Evolutionary conservation across 2,329 filamentous ascomycete species (phyloP).

Genomic region (Sclerotiophoma versabilis): DNA sequence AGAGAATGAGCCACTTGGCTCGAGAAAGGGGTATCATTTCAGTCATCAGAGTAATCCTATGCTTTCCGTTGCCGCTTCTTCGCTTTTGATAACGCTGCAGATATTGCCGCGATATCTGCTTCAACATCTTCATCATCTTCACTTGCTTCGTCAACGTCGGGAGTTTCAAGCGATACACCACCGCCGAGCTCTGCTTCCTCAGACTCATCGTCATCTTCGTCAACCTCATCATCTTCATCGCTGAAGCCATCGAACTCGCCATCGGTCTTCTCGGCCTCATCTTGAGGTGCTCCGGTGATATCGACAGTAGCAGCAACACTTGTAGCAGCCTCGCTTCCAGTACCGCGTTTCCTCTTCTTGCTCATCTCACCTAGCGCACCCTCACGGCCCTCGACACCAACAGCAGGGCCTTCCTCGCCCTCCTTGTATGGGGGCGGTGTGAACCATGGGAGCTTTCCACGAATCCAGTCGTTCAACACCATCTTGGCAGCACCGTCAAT

Average conservation of each 20-base stretch:
- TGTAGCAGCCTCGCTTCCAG: slow-evolving; percentile 40
- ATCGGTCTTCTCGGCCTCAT: slow-evolving; percentile 29
- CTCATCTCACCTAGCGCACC: slow-evolving; percentile 85
- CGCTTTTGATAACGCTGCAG: slow-evolving; percentile 41
- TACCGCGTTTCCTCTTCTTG: slow-evolving; percentile 72
- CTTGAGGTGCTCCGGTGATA: slow-evolving; percentile 19
- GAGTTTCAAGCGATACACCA: slow-evolving; percentile 17
- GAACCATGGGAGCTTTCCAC: slow-evolving; percentile 97
- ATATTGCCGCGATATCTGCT: slow-evolving; percentile 46
- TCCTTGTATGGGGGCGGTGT: slow-evolving; percentile 72
- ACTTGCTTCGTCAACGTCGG: slow-evolving; percentile 25
- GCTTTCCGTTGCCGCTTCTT: slow-evolving; percentile 42
- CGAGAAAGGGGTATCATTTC: slow-evolving; percentile 39
- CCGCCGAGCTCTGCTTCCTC: slow-evolving; percentile 30
- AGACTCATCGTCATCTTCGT: slow-evolving; percentile 27
- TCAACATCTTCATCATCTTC: slow-evolving; percentile 44
- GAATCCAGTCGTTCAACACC: slow-evolving; percentile 93
- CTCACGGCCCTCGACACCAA: slow-evolving; percentile 69
- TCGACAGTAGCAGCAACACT: slow-evolving; percentile 31
- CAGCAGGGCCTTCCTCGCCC: slow-evolving; percentile 40
- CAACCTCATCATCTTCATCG: slow-evolving; percentile 32
- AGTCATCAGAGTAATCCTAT: slow-evolving; percentile 25
- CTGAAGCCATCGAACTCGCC: slow-evolving; percentile 47
- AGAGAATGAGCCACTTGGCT: slow-evolving; percentile 10
- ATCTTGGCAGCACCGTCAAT: slow-evolving; percentile 95